phyloP scores from a whole-genome alignment of 306 rosid species.

The Castanea sativa region DNA sequence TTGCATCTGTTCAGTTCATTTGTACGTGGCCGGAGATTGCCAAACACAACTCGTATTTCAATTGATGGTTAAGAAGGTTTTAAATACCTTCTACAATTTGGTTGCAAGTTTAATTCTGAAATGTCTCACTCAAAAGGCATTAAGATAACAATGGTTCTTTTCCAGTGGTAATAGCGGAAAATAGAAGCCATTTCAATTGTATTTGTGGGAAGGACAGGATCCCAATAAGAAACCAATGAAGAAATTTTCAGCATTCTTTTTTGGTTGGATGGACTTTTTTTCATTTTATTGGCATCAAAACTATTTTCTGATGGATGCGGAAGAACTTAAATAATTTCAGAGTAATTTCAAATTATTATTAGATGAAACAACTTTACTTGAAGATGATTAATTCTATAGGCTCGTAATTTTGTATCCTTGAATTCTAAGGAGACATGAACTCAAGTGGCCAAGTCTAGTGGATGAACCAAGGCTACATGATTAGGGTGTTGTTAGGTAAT shows the following conservation, averaged over 20 bases:
- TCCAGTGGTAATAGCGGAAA: not conserved
- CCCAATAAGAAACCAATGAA: not conserved
- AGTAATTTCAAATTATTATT: not conserved
- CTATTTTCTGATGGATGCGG: not conserved
- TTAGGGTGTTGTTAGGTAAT: too few relatives aligned
- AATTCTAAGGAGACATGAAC: not conserved
- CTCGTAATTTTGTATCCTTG: not conserved
- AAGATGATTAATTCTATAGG: not conserved
- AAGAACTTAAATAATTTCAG: not conserved
- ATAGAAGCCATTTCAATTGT: not conserved
- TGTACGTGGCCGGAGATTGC: slow-evolving; percentile 57
- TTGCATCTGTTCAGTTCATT: slow-evolving; percentile 69
- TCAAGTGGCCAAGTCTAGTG: not conserved
- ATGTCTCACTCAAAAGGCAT: slow-evolving; percentile 21
- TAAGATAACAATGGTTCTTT: not conserved
- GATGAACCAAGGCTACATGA: not conserved
- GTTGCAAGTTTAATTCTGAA: not conserved
- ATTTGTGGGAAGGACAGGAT: not conserved
- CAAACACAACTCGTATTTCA: slow-evolving; percentile 54
- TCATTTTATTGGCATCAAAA: not conserved
- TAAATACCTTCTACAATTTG: not conserved
- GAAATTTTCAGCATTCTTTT: not conserved
- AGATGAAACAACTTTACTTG: not conserved
- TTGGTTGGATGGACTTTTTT: not conserved
- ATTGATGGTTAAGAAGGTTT: slow-evolving; percentile 28